Conservation (phyloP, 139 green algal species). For the Chlorella ohadii region DNA sequence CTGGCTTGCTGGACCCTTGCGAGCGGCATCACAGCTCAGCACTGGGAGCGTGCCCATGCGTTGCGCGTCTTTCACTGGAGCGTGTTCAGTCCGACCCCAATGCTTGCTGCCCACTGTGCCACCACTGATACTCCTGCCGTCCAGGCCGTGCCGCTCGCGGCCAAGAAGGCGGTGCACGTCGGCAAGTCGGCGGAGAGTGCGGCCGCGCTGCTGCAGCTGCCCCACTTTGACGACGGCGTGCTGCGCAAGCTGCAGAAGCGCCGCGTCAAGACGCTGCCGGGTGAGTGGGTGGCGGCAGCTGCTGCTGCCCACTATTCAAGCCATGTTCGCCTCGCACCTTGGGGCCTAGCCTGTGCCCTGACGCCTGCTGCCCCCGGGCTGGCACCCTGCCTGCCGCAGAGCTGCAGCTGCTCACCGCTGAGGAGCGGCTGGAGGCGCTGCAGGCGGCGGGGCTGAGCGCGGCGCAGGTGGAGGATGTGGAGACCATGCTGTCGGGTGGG, state of each 20-base stretch:
- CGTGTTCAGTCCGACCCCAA: too few species aligned
- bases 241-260: slow-evolving; percentile 70
- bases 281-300: slow-evolving; percentile 46
- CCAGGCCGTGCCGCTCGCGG: slow-evolving; percentile 32
- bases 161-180: slow-evolving; percentile 23
- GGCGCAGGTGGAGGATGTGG: slow-evolving; percentile 63
- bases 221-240: slow-evolving; percentile 72
- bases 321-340: too few species aligned
- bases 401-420: slow-evolving; percentile 56
- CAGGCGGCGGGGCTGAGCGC: slow-evolving; percentile 46
- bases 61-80: too few species aligned
- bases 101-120: neutral
- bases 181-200: slow-evolving; percentile 37
- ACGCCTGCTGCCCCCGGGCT: neutral
- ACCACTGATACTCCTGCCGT: neutral
- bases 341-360: too few species aligned
- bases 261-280: slow-evolving; percentile 66
- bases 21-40: too few species aligned
- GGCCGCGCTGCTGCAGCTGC: slow-evolving; percentile 80
- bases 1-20: too few species aligned
- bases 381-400: slow-evolving; percentile 47
- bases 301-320: too few species aligned
- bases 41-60: neutral
- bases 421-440: slow-evolving; percentile 53
- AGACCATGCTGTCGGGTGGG: slow-evolving; percentile 56